Conservation (phyloP, 768 basidiomycete genomes). For the Leccinum boreale region DNA sequence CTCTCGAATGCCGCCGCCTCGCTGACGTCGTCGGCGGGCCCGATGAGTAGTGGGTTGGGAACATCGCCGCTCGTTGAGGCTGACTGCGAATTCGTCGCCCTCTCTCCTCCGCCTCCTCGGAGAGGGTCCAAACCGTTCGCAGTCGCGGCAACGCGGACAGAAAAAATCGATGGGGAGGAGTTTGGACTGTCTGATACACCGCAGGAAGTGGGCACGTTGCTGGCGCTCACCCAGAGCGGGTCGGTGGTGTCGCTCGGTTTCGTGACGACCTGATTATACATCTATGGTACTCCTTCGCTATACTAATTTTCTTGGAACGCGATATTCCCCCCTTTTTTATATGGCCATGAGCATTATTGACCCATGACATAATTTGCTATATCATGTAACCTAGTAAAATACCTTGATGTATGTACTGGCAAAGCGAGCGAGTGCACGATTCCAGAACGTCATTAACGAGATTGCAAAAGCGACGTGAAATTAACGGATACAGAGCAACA, state of each 20-base stretch:
- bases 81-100: constrained; percentile 41
- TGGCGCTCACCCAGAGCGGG: constrained; percentile 46
- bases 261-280: constrained; percentile 37
- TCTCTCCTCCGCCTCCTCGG: constrained; percentile 69
- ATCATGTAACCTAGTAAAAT: neutral
- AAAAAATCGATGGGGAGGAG: constrained; percentile 8
- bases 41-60: neutral
- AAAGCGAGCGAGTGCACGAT: neutral
- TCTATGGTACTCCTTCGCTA: constrained; percentile 1
- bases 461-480: neutral
- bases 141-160: constrained; percentile 10
- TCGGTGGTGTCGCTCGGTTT: constrained; percentile 55
- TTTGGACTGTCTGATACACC: constrained; percentile 1
- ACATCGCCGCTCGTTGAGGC: constrained; percentile 21
- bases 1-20: constrained; percentile 44
- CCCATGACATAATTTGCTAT: neutral
- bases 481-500: constrained; percentile 14
- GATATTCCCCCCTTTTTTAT: neutral
- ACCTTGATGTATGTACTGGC: neutral
- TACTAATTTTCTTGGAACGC: constrained; percentile 13
- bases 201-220: constrained; percentile 10
- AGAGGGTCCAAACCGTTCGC: constrained; percentile 51
- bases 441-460: neutral
- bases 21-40: constrained; percentile 4
- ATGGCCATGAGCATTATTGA: neutral